Conservation (phyloP, 2,329 filamentous ascomycete species). For the Sporothrix variecibatus region DNA sequence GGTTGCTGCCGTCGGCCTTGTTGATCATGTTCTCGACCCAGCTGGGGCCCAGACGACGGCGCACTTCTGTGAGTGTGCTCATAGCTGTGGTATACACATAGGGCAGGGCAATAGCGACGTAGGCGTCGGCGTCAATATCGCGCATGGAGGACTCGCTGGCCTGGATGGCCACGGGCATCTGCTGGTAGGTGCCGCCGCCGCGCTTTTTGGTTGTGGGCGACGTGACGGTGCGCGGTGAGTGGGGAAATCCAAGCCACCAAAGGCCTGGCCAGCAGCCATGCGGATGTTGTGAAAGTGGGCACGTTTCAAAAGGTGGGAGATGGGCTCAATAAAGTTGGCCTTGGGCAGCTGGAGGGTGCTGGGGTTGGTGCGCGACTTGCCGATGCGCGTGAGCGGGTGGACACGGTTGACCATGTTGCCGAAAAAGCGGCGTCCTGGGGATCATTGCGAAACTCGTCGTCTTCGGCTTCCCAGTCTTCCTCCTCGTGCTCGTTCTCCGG, state of each 20-base stretch:
- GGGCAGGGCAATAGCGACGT: conserved; percentile 68
- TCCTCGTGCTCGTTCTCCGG: conserved; percentile 35
- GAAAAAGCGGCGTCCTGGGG: background rate
- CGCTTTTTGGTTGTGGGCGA: conserved; percentile 39
- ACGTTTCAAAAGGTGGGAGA: conserved; percentile 66
- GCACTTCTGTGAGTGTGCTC: conserved; percentile 70
- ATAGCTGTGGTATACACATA: conserved; percentile 69
- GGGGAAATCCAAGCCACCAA: conserved; percentile 78
- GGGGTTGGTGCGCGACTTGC: conserved; percentile 73
- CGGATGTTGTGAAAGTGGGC: conserved; percentile 74
- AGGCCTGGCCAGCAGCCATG: conserved; percentile 68
- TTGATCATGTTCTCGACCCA: conserved; percentile 69
- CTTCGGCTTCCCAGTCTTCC: conserved; percentile 32
- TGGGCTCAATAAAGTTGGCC: conserved; percentile 67
- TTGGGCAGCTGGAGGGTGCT: conserved; percentile 75
- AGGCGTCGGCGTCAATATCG: conserved; percentile 74
- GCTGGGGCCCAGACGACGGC: conserved; percentile 68
- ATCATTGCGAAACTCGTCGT: conserved; percentile 26
- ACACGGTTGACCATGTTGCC: conserved; percentile 41
- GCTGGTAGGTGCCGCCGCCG: conserved; percentile 51
- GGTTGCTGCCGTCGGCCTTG: conserved; percentile 56
- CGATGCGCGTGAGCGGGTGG: conserved; percentile 73
- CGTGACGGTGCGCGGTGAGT: conserved; percentile 71
- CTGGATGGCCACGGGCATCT: conserved; percentile 65
- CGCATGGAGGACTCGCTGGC: conserved; percentile 67